These are phyloP conservation scores for Solanum hybrid DNA, from an alignment of 305 asterid species.

Conservation along the genomic window DNA sequence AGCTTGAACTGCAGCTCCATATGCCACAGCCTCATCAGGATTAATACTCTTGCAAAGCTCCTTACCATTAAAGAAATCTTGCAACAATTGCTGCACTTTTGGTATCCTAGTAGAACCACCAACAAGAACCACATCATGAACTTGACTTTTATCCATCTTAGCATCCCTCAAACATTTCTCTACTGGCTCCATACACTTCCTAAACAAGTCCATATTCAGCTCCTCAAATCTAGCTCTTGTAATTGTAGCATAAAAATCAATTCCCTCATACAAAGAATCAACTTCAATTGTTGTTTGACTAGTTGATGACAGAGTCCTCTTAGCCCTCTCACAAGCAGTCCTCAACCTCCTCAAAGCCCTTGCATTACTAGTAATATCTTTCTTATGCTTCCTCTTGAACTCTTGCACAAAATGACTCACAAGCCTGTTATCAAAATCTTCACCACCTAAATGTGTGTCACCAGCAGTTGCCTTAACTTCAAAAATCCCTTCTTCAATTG, in stretches of 20 bases:
- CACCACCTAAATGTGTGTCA: conserved; percentile 1
- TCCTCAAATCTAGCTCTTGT: not conserved
- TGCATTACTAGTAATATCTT: not conserved
- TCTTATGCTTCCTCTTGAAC: not conserved
- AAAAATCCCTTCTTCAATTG: conserved; percentile 3
- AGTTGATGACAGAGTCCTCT: not conserved
- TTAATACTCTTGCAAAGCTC: conserved; percentile 53
- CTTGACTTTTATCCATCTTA: not conserved
- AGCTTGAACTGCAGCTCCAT: conserved; percentile 53
- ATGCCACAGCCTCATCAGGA: conserved; percentile 53
- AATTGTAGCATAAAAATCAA: not conserved
- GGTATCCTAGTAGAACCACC: conserved; percentile 54
- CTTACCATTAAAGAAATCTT: conserved; percentile 47
- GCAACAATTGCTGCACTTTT: conserved; percentile 41
- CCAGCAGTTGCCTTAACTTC: conserved; percentile 2
- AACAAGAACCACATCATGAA: conserved; percentile 49
- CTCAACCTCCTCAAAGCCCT: not conserved
- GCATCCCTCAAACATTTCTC: conserved; percentile 5
- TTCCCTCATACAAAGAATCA: not conserved
- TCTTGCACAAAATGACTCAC: not conserved
- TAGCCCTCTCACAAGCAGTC: not conserved
- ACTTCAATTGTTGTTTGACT: not conserved
- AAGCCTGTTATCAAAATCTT: not conserved
- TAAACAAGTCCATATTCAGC: not conserved
- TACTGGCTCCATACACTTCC: not conserved